These are phyloP conservation scores for Wickerhamiella dianesei DNA, from an alignment of 805 yeast species.

Conservation along the genomic window DNA sequence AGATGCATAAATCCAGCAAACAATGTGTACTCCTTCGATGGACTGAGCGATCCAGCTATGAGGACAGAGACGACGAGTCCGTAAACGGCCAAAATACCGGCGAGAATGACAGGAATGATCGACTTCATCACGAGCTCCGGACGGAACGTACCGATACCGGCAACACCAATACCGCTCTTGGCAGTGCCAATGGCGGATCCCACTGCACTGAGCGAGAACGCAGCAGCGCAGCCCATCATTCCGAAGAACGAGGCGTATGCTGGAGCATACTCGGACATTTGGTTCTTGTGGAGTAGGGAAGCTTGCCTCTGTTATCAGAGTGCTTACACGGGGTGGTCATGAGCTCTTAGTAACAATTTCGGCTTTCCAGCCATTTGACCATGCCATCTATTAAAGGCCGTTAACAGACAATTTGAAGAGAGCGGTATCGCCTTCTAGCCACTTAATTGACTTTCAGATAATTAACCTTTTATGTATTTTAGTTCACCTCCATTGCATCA, in stretches of 20 bases:
- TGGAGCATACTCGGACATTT: constrained; percentile 53
- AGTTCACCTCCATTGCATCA: constrained; percentile 8
- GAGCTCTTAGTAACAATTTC: neutral
- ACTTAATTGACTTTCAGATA: too few relatives aligned
- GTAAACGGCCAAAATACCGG: constrained; percentile 93
- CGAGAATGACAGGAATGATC: constrained; percentile 93
- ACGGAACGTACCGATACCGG: constrained; percentile 95
- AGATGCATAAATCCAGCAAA: constrained; percentile 97
- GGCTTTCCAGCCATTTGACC: neutral
- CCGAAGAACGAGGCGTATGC: constrained; percentile 95
- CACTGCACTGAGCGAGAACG: constrained; percentile 82
- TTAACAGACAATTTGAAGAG: too few relatives aligned
- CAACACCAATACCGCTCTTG: constrained; percentile 93
- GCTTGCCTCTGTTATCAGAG: neutral
- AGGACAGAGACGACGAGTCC: constrained; percentile 94
- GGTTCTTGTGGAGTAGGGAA: neutral
- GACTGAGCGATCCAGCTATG: constrained; percentile 72
- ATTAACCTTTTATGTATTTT: constrained; percentile 17
- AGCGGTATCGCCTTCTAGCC: too few relatives aligned
- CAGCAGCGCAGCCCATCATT: constrained; percentile 88
- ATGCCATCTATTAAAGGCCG: too few relatives aligned
- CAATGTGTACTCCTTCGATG: constrained; percentile 64
- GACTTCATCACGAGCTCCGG: constrained; percentile 91
- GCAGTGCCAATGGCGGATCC: constrained; percentile 99
- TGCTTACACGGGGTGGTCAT: neutral